phyloP scores from a whole-genome alignment of 108 stramenopile genomes.

The Pseudonitzschia multiseries region DNA sequence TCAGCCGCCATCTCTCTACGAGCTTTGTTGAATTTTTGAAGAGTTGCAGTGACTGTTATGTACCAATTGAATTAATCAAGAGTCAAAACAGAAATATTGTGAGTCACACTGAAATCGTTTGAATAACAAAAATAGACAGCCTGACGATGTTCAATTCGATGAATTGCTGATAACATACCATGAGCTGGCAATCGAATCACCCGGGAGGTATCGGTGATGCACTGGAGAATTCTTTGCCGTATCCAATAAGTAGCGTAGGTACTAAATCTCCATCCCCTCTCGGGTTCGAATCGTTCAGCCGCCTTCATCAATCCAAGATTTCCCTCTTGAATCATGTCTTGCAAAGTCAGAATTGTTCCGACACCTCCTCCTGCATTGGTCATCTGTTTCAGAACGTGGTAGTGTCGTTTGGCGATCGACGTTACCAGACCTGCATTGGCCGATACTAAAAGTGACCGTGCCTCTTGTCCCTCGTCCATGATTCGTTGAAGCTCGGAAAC shows the following conservation, averaged over 20 bases:
- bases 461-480: slow-evolving; percentile 62
- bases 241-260: slow-evolving; percentile 96
- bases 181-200: slow-evolving; percentile 89
- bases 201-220: slow-evolving; percentile 78
- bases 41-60: slow-evolving; percentile 54
- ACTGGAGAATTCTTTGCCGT: slow-evolving; percentile 83
- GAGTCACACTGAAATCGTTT: background rate
- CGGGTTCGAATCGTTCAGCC: slow-evolving; percentile 90
- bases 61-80: background rate
- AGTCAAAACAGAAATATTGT: background rate
- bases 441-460: slow-evolving; percentile 54
- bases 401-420: slow-evolving; percentile 64
- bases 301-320: slow-evolving; percentile 90
- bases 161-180: slow-evolving; percentile 36
- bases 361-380: slow-evolving; percentile 54
- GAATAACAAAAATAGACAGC: no score
- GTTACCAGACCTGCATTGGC: slow-evolving; percentile 84
- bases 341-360: slow-evolving; percentile 68
- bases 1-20: slow-evolving; percentile 47
- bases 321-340: slow-evolving; percentile 94
- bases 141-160: no score
- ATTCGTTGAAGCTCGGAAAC: slow-evolving; percentile 44
- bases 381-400: slow-evolving; percentile 36
- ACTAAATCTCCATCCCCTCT: slow-evolving; percentile 78
- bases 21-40: slow-evolving; percentile 66